Evolutionary conservation across 352 stramenopile species (phyloP).

Genomic region (Globisporangium solare): DNA sequence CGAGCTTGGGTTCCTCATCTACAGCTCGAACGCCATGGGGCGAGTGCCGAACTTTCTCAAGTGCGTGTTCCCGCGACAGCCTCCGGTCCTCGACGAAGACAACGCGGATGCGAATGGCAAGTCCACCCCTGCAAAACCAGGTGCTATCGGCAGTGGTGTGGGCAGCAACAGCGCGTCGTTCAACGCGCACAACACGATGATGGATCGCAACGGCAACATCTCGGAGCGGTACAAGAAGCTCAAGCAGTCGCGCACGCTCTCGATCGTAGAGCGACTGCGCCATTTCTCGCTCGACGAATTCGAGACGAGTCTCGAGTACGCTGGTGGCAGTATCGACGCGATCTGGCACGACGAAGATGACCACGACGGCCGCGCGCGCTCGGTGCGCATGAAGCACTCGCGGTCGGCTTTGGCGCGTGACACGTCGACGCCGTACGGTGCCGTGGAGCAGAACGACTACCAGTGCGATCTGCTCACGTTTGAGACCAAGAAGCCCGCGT

Average conservation of each 20-base stretch:
- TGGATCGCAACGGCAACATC: slow-evolving; percentile 46
- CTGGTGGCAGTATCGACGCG: slow-evolving; percentile 17
- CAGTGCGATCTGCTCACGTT: slow-evolving; percentile 76
- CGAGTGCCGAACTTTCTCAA: slow-evolving; percentile 72
- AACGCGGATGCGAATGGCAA: slow-evolving; percentile 13
- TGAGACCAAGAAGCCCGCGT: slow-evolving; percentile 78
- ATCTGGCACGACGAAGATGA: slow-evolving; percentile 56
- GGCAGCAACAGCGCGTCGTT: slow-evolving; percentile 37
- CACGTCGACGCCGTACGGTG: slow-evolving; percentile 48
- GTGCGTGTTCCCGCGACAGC: slow-evolving; percentile 41
- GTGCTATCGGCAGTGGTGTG: slow-evolving; percentile 26
- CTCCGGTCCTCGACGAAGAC: slow-evolving; percentile 5
- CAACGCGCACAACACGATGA: slow-evolving; percentile 43
- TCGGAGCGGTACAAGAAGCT: slow-evolving; percentile 56
- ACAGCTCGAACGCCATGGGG: slow-evolving; percentile 76
- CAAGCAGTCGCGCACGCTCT: slow-evolving; percentile 41
- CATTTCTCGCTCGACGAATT: slow-evolving; percentile 58
- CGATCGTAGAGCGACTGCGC: slow-evolving; percentile 47
- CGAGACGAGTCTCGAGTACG: slow-evolving; percentile 37
- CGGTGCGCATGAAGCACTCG: slow-evolving; percentile 34
- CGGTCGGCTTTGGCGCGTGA: slow-evolving; percentile 22
- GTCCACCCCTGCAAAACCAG: background rate
- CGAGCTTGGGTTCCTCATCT: slow-evolving; percentile 75
- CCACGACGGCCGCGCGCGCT: slow-evolving; percentile 22
- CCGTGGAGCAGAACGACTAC: slow-evolving; percentile 69